Percentiles rank a stretch among this genome's conserved stretches.
phyloP scores from a whole-genome alignment of 345 rosid species.

The Lepidium didymum region DNA sequence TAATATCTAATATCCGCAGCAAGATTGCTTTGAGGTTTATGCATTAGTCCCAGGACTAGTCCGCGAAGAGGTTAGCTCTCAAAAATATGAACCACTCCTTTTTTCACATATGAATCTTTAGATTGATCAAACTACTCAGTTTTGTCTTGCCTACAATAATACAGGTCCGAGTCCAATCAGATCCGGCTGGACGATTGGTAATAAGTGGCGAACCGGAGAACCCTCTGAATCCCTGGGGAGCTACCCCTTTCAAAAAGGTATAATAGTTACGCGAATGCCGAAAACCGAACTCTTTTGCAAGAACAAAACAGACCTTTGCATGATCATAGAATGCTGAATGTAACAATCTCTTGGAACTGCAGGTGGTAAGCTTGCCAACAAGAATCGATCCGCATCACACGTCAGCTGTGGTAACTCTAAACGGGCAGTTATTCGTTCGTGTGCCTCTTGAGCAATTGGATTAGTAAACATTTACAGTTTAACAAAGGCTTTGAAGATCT shows the following conservation, averaged over 20 bases:
- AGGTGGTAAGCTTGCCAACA: slow-evolving; percentile 76
- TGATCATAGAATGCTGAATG: not conserved
- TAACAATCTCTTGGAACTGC: not conserved
- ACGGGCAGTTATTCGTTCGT: slow-evolving; percentile 73
- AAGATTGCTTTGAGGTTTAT: slow-evolving; percentile 86
- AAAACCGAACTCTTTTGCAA: not conserved
- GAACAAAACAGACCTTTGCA: not conserved
- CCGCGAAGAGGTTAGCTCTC: slow-evolving; percentile 71
- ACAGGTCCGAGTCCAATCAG: slow-evolving; percentile 93
- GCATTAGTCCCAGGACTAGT: slow-evolving; percentile 90
- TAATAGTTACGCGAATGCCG: not conserved
- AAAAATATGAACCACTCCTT: not conserved
- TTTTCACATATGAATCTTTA: not conserved
- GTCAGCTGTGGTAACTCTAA: slow-evolving; percentile 81
- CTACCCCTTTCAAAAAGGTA: slow-evolving; percentile 90
- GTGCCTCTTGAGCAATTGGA: slow-evolving; percentile 59
- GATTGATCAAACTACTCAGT: not conserved
- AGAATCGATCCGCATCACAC: slow-evolving; percentile 86
- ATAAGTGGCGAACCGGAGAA: slow-evolving; percentile 95
- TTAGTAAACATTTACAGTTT: slow-evolving; percentile 19
- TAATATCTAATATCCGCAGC: slow-evolving; percentile 32
- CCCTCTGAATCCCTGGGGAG: slow-evolving; percentile 88
- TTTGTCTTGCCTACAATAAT: slow-evolving; percentile 1
- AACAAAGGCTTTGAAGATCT: slow-evolving; percentile 8
- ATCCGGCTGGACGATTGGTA: slow-evolving; percentile 84